A percentile compares a stretch with the other conserved stretches of the same genome.
Conservation (phyloP, 2,329 filamentous ascomycete species). For the Colletotrichum sp. region DNA sequence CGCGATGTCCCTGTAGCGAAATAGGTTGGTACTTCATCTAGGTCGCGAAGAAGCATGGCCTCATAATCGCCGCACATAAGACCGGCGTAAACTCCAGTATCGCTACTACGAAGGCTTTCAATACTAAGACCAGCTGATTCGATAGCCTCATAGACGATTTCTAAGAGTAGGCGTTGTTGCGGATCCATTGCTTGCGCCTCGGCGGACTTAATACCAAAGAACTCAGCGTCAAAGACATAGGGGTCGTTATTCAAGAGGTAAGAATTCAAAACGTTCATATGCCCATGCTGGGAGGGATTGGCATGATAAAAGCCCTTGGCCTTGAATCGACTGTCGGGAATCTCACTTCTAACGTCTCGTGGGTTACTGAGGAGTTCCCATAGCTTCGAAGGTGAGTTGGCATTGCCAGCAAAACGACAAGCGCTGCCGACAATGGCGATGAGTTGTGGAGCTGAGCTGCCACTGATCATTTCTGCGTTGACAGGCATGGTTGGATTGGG, state of each 20-base stretch:
- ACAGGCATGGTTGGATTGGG: background rate
- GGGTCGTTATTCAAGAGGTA: constrained; percentile 26
- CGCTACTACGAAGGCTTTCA: background rate
- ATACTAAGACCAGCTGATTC: constrained; percentile 22
- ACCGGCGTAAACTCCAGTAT: background rate
- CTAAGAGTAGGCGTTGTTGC: constrained; percentile 35
- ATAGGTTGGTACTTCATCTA: background rate
- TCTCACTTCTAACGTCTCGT: background rate
- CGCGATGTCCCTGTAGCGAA: constrained; percentile 28
- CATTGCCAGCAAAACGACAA: constrained; percentile 1
- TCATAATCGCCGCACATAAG: background rate
- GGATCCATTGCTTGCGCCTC: constrained; percentile 37
- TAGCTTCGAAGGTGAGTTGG: background rate
- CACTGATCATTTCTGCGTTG: background rate
- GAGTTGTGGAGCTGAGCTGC: constrained; percentile 22
- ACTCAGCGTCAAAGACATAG: constrained; percentile 26
- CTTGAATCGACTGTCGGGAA: background rate
- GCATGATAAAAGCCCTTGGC: background rate
- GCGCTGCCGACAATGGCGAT: constrained; percentile 12
- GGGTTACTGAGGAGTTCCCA: background rate
- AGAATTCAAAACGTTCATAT: constrained; percentile 23
- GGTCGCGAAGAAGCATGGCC: background rate
- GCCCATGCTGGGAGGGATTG: constrained; percentile 23
- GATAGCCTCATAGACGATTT: constrained; percentile 38
- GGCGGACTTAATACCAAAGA: constrained; percentile 30